These are phyloP conservation scores for Laguncularia racemosa DNA, from an alignment of 345 rosid genomes.

Conservation along the genomic window DNA sequence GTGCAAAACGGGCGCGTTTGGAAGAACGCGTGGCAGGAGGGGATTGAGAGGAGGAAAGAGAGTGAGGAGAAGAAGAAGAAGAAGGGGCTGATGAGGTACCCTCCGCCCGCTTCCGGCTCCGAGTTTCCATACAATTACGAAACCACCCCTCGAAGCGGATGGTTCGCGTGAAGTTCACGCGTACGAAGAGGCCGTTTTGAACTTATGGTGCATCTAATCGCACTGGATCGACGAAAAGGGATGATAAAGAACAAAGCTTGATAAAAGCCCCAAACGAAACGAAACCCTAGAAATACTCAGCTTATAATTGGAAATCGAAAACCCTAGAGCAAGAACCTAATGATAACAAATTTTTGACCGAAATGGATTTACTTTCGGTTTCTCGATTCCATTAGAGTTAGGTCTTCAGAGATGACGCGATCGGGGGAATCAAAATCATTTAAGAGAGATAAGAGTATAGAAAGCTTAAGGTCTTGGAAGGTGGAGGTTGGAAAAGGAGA, in stretches of 20 bases:
- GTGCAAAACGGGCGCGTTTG: conserved; percentile 65
- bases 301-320: too few species aligned
- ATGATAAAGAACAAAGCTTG: too few species aligned
- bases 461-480: not conserved
- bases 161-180: conserved; percentile 10
- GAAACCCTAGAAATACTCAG: too few species aligned
- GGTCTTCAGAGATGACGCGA: too few species aligned
- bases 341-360: too few species aligned
- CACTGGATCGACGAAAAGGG: conserved; percentile 1
- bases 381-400: too few species aligned
- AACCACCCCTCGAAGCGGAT: conserved; percentile 31
- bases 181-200: conserved; percentile 32
- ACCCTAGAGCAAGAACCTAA: too few species aligned
- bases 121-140: conserved; percentile 99
- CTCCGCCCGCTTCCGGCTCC: conserved; percentile 99
- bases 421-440: too few species aligned
- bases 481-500: not conserved
- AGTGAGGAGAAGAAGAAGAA: conserved; percentile 31
- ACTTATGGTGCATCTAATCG: conserved; percentile 33
- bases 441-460: too few species aligned
- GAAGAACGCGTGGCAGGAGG: conserved; percentile 73
- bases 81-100: conserved; percentile 99
- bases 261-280: too few species aligned
- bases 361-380: too few species aligned
- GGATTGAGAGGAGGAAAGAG: conserved; percentile 63